Percentiles rank a stretch among this genome's conserved stretches.
These are phyloP conservation scores for Heliamphora pulchella DNA, from an alignment of 179 eudicot genomes.

Conservation along the genomic window DNA sequence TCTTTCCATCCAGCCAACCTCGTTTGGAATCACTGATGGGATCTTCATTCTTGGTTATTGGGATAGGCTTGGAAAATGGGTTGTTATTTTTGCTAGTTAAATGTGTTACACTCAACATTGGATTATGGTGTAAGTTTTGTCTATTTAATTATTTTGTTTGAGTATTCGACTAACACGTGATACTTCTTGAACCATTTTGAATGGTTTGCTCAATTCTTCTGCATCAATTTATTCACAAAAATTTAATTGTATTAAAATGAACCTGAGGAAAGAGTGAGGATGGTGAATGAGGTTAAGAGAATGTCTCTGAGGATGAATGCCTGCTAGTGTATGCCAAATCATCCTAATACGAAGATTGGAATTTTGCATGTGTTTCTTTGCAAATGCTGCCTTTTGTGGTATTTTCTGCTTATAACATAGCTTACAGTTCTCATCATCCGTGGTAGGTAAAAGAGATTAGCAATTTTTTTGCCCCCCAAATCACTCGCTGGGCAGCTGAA, in stretches of 20 bases:
- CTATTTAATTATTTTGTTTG: neutral
- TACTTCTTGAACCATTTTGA: neutral
- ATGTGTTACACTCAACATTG: too few species aligned
- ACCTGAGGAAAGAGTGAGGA: neutral
- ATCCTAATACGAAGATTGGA: neutral
- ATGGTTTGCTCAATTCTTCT: neutral
- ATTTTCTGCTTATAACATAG: neutral
- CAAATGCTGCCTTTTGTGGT: neutral
- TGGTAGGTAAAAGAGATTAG: conserved; percentile 57
- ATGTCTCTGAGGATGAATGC: neutral
- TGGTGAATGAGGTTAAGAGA: neutral
- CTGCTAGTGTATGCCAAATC: neutral
- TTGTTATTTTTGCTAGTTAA: too few species aligned
- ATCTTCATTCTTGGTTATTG: too few species aligned
- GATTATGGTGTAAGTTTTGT: conserved; percentile 6
- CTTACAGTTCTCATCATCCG: neutral
- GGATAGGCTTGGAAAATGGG: too few species aligned
- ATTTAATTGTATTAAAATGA: neutral
- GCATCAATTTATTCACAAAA: neutral
- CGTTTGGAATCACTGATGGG: too few species aligned
- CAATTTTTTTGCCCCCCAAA: conserved; percentile 19
- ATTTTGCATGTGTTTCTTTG: neutral
- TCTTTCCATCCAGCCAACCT: too few species aligned
- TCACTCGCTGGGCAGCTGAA: conserved; percentile 62
- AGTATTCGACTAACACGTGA: neutral